A percentile compares a stretch with the other conserved stretches of the same genome.
These are phyloP conservation scores for Tetrastigma voinierianum DNA, from an alignment of 164 flowering plant genomes.

Conservation along the genomic window DNA sequence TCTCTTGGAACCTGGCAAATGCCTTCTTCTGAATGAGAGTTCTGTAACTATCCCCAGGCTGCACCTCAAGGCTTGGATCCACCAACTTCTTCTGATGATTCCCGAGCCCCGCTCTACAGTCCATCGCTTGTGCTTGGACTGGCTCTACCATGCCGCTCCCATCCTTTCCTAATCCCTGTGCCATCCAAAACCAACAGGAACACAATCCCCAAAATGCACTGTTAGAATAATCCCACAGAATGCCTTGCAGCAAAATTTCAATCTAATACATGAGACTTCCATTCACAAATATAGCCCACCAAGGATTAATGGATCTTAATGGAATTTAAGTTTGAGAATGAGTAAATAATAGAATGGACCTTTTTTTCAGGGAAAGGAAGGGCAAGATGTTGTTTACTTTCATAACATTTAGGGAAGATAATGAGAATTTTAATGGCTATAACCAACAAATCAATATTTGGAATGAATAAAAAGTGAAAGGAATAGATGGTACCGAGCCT, in stretches of 20 bases:
- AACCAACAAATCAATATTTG: not conserved
- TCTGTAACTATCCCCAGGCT: conserved; percentile 87
- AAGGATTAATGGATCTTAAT: too few relatives aligned
- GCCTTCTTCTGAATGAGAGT: conserved; percentile 92
- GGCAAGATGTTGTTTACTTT: not conserved
- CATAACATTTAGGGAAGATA: not conserved
- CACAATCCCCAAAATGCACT: conserved; percentile 6
- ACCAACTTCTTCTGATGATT: conserved; percentile 75
- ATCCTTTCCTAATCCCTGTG: conserved; percentile 92
- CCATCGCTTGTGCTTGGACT: conserved; percentile 75
- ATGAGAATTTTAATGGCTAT: not conserved
- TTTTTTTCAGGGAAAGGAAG: too few relatives aligned
- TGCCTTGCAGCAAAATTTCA: not conserved
- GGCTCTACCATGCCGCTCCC: conserved; percentile 96
- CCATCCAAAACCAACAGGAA: conserved; percentile 10
- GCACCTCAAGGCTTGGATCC: conserved; percentile 79
- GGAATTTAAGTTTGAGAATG: too few relatives aligned
- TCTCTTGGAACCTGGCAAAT: conserved; percentile 86
- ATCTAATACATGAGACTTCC: too few relatives aligned
- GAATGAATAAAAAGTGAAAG: not conserved
- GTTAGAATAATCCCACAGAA: conserved; percentile 13
- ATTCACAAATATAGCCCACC: not conserved
- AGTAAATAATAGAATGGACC: too few relatives aligned
- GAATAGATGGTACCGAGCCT: conserved; percentile 69
- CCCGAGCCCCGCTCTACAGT: conserved; percentile 85